Percentiles rank a stretch among this genome's conserved stretches.
Evolutionary conservation across 2,329 filamentous ascomycete genomes (phyloP).

Genomic region (Dendryphion nanum): DNA sequence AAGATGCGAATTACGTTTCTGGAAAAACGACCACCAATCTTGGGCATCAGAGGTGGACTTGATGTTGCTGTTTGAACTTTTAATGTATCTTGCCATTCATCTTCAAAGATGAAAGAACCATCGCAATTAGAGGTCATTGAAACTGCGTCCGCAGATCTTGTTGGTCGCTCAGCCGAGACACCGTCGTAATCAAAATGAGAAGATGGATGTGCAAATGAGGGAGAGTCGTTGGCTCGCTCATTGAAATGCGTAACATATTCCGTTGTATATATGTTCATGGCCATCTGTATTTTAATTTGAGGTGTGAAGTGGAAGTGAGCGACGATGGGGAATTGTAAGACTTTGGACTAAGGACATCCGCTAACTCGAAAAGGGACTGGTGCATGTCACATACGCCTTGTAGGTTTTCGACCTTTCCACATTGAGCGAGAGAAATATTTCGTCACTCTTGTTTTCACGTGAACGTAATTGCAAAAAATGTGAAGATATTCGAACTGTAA

Average conservation of each 20-base stretch:
- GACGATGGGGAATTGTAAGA: not conserved
- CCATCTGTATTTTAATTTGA: not conserved
- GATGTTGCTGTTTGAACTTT: not conserved
- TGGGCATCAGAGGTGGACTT: not conserved
- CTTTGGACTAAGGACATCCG: not conserved
- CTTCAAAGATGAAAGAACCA: not conserved
- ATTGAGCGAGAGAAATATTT: not conserved
- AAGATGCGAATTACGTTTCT: slow-evolving; percentile 2
- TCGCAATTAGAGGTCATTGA: not conserved
- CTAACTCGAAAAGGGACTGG: not conserved
- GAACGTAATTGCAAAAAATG: not conserved
- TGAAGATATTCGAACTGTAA: not conserved
- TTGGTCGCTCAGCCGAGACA: not conserved
- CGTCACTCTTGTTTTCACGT: not conserved
- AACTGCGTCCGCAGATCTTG: not conserved
- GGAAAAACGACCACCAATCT: not conserved
- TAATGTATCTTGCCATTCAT: not conserved
- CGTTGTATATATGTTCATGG: not conserved
- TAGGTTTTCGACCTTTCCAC: not conserved
- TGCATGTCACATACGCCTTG: not conserved
- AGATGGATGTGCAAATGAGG: not conserved
- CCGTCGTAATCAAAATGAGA: not conserved
- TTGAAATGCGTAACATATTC: not conserved
- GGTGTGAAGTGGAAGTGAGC: not conserved
- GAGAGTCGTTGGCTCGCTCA: not conserved